Conservation (phyloP, 208 protist species). For the Acanthamoeba divionensis region DNA sequence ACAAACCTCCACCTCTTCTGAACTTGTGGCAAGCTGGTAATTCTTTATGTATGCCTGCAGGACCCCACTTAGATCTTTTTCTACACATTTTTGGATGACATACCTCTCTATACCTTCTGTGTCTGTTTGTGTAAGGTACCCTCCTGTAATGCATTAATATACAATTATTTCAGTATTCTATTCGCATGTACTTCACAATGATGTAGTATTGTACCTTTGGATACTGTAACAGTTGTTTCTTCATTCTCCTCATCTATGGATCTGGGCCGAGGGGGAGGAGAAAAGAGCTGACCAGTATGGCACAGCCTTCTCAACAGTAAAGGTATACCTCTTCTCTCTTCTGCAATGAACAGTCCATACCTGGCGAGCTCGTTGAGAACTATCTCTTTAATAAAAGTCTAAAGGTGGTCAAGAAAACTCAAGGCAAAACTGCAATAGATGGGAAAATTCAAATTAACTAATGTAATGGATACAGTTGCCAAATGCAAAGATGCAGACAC, state of each 20-base stretch:
- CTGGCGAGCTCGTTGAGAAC: neutral
- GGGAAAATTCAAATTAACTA: no score
- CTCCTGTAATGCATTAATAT: no score
- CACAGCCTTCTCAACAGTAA: neutral
- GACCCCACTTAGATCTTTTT: neutral
- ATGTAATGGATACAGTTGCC: neutral
- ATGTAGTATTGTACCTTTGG: no score
- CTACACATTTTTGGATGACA: neutral
- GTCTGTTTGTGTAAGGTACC: neutral
- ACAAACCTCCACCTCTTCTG: neutral
- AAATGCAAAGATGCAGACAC: neutral
- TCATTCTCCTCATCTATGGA: neutral
- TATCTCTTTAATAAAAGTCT: no score
- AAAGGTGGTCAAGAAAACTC: no score
- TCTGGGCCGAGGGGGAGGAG: neutral
- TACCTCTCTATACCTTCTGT: neutral
- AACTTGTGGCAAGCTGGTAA: neutral
- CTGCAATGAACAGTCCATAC: neutral
- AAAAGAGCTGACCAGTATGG: neutral
- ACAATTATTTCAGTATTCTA: no score
- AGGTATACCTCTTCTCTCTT: neutral
- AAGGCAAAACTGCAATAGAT: no score
- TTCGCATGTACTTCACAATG: no score
- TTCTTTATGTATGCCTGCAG: neutral
- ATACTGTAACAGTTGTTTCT: no score